phyloP scores from a whole-genome alignment of 768 basidiomycete genomes.

The Mycena belliarum region DNA sequence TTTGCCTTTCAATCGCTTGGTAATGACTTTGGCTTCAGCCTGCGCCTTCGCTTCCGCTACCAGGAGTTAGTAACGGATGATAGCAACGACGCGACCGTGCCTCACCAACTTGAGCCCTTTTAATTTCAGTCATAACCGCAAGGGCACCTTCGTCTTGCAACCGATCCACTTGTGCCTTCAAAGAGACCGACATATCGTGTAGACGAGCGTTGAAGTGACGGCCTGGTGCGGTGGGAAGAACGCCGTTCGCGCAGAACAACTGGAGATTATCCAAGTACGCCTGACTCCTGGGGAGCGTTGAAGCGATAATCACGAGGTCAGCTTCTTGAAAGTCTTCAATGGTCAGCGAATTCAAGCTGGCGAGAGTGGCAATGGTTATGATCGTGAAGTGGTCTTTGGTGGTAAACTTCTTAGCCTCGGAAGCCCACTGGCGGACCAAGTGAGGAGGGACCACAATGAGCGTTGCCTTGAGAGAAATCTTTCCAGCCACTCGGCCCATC shows the following conservation, averaged over 20 bases:
- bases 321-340: constrained; percentile 77
- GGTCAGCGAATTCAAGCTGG: constrained; percentile 69
- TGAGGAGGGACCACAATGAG: constrained; percentile 89
- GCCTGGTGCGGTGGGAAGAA: constrained; percentile 76
- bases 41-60: constrained; percentile 52
- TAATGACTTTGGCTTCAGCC: constrained; percentile 41
- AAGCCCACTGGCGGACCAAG: constrained; percentile 86
- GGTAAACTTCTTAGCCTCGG: constrained; percentile 83
- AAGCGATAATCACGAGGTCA: constrained; percentile 85
- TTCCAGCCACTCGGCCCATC: constrained; percentile 52
- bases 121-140: constrained; percentile 65
- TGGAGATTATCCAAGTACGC: constrained; percentile 79
- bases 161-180: constrained; percentile 68
- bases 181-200: constrained; percentile 55
- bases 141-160: constrained; percentile 65
- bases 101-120: constrained; percentile 61
- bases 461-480: constrained; percentile 79
- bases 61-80: constrained; percentile 15
- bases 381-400: constrained; percentile 62
- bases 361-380: constrained; percentile 64
- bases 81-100: constrained; percentile 20
- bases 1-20: constrained; percentile 78
- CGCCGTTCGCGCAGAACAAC: constrained; percentile 64
- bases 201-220: constrained; percentile 89
- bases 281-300: constrained; percentile 79